Evolutionary conservation across 176 grass and related monocot genomes (phyloP).

Genomic region (Canna indica): DNA sequence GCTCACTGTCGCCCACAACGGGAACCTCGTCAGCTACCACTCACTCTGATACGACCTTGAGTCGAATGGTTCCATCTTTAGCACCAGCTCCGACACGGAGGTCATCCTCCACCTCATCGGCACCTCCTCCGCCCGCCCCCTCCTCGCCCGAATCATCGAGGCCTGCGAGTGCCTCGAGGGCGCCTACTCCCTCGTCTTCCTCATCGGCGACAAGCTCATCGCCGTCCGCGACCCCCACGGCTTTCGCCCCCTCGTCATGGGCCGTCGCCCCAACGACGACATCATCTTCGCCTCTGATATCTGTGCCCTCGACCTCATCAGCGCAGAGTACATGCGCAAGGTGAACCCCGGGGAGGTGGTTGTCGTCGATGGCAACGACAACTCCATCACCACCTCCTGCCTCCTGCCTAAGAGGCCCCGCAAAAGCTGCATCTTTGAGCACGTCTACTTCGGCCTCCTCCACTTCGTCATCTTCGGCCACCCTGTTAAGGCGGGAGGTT

Average conservation of each 20-base stretch:
- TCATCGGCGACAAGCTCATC: conserved; percentile 65
- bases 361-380: conserved; percentile 64
- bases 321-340: conserved; percentile 64
- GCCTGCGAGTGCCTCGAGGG: conserved; percentile 61
- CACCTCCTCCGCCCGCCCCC: conserved; percentile 54
- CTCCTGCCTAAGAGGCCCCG: conserved; percentile 58
- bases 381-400: conserved; percentile 48
- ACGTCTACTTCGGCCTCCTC: conserved; percentile 85
- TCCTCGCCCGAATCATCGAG: conserved; percentile 66
- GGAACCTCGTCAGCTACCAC: conserved; percentile 71
- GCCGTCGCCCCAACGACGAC: conserved; percentile 62
- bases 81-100: conserved; percentile 89
- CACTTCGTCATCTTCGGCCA: conserved; percentile 68
- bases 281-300: conserved; percentile 87
- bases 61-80: conserved; percentile 81
- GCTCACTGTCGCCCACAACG: conserved; percentile 79
- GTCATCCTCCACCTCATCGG: conserved; percentile 95
- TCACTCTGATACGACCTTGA: conserved; percentile 52
- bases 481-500: conserved; percentile 24
- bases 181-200: conserved; percentile 84
- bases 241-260: conserved; percentile 85
- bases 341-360: conserved; percentile 76
- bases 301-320: conserved; percentile 83
- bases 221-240: conserved; percentile 74
- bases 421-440: conserved; percentile 88